A percentile compares a stretch with the other conserved stretches of the same genome.
Evolutionary conservation across 169 alveolate genomes (phyloP).

Genomic region (Cryptosporidium ubiquitum): DNA sequence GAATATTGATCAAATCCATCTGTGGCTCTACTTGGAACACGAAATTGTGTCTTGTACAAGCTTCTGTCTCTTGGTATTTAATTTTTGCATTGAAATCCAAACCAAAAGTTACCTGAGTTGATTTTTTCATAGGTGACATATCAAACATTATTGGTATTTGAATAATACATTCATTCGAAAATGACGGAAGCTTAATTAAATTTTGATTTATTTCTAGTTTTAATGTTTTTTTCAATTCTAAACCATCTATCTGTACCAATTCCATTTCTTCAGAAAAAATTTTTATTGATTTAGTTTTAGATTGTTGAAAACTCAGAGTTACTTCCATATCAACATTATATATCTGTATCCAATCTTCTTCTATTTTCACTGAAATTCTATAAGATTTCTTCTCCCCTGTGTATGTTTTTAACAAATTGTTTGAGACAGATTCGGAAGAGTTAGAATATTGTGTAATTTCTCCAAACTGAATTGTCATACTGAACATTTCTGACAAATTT

Average conservation of each 20-base stretch:
- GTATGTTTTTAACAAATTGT: neutral
- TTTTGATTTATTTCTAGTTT: neutral
- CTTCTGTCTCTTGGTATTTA: neutral
- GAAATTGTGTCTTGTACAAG: constrained; percentile 7
- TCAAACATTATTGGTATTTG: constrained; percentile 30
- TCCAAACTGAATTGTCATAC: neutral
- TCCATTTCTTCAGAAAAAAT: constrained; percentile 11
- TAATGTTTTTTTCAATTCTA: neutral
- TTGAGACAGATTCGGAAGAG: neutral
- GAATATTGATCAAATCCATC: neutral
- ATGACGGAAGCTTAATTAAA: constrained; percentile 22
- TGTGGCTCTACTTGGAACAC: constrained; percentile 36
- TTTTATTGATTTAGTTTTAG: neutral
- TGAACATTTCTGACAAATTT: constrained; percentile 2
- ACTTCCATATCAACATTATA: constrained; percentile 15
- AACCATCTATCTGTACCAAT: constrained; percentile 21
- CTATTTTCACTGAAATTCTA: constrained; percentile 12
- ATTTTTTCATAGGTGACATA: neutral
- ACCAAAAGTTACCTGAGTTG: neutral
- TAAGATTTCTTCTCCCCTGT: neutral
- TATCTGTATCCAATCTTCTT: constrained; percentile 29
- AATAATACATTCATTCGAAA: constrained; percentile 35
- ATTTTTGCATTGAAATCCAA: neutral
- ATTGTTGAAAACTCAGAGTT: neutral
- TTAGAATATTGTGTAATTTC: neutral